Base-by-base conservation (phyloP, 768 basidiomycete genomes). In the Nidularia pulvinata region DNA sequence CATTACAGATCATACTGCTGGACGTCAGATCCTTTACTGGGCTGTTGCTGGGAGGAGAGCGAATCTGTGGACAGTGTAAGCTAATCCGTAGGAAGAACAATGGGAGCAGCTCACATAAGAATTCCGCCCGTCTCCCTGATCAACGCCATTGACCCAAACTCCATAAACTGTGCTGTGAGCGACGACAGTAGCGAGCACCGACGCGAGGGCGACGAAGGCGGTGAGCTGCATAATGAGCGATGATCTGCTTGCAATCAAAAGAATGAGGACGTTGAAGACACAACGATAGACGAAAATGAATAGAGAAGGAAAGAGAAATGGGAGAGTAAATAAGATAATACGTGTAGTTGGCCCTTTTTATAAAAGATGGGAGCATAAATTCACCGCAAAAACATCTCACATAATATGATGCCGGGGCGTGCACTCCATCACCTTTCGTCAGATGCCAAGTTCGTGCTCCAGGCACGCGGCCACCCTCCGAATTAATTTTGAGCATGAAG, bases 121-220 rank as follows among this genome's bases (percentile, higher is more conserved):
- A 54, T 66, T 67, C 47, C 63, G 58, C 36, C 71, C 69, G 55
- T 66, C 64, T 33, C 71, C 72, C 54, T 73, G 70, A 50, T 69
- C 65, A 42, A 69, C 67, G 30, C 65, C 69, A 52, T 73, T 72
- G 47, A 73, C 65, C 70, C 69, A 72, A 35, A 69, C 66, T 46
- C 70, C 63, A 58, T 65, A 73, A n/a, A 73, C 65, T 4, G 67
- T 69, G 33, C 65, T 60, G 48, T 73, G 71, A 9, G 71, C 71
- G 35, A 59, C 55, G 30, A 58, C 59, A 11, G 61, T 53, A 25
- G 58, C 52, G 34, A 65, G 49, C 22, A 65, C 55, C 11, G 67
- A 63, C 9, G 62, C 57, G 19, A 66, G 37, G n/a, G 61, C 50
- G 25, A 61, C 45, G 33, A 65, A 52, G 45, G 58, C 48, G 7